These are phyloP conservation scores for Nematocida sp. DNA, from an alignment of 371 early-diverging fungal species.

Conservation along the genomic window DNA sequence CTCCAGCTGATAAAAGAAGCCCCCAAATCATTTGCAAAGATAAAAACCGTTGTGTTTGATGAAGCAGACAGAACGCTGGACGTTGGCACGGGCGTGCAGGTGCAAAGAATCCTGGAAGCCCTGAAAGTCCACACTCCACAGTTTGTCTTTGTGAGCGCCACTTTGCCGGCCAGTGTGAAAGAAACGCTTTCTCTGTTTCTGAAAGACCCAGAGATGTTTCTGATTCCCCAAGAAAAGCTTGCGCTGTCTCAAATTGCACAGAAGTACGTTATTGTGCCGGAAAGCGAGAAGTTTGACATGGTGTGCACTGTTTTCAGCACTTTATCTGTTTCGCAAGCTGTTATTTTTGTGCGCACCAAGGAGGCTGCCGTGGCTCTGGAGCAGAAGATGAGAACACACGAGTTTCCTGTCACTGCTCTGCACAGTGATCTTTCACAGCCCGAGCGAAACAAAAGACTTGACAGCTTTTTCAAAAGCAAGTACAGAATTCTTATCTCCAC, in stretches of 20 bases:
- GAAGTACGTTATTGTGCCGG: constrained; percentile 76
- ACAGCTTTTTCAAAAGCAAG: constrained; percentile 81
- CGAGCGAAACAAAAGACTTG: constrained; percentile 77
- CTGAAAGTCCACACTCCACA: constrained; percentile 29
- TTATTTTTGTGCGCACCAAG: constrained; percentile 89
- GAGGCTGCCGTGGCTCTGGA: constrained; percentile 73
- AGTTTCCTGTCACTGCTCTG: constrained; percentile 70
- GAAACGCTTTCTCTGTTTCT: constrained; percentile 50
- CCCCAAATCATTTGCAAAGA: constrained; percentile 68
- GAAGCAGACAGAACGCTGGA: constrained; percentile 97
- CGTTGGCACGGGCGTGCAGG: constrained; percentile 86
- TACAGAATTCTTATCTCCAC: constrained; percentile 55
- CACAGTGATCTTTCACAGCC: constrained; percentile 72
- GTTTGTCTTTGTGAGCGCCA: constrained; percentile 58
- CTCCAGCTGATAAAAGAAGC: constrained; percentile 32
- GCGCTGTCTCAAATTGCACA: constrained; percentile 69
- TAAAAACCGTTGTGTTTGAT: constrained; percentile 87
- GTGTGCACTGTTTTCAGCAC: constrained; percentile 72
- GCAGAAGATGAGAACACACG: constrained; percentile 71
- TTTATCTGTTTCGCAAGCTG: constrained; percentile 70
- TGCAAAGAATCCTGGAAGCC: constrained; percentile 65
- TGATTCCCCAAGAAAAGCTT: constrained; percentile 54
- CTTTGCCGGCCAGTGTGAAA: constrained; percentile 48
- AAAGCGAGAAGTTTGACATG: constrained; percentile 77
- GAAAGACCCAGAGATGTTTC: constrained; percentile 24